phyloP scores from a whole-genome alignment of 192 early-diverging fungal species.

The Geranomyces michiganensis region DNA sequence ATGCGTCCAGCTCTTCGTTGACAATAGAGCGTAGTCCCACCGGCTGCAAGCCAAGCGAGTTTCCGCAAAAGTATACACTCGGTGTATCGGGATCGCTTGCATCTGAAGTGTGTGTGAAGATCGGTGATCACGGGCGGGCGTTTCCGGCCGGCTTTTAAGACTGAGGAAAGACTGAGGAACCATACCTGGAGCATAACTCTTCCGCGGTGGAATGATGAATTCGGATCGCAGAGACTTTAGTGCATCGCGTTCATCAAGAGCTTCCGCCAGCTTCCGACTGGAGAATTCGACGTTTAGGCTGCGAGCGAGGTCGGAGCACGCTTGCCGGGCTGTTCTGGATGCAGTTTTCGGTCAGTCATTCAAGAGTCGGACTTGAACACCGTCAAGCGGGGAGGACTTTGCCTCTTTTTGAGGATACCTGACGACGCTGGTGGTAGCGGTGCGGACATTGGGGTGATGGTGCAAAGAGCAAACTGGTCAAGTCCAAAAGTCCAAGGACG shows the following conservation, averaged over 20 bases:
- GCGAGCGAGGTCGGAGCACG: background rate
- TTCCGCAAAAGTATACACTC: conserved; percentile 85
- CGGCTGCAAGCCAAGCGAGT: conserved; percentile 91
- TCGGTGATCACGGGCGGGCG: background rate
- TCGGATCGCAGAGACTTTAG: conserved; percentile 64
- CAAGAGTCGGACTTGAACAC: too few relatives aligned
- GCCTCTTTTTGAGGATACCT: too few relatives aligned
- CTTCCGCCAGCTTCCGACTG: background rate
- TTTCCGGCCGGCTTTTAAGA: background rate
- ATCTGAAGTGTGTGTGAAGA: conserved; percentile 8
- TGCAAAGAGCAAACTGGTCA: too few relatives aligned
- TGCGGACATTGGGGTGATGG: too few relatives aligned
- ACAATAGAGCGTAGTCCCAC: conserved; percentile 64
- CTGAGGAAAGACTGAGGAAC: background rate
- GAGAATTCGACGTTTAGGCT: background rate
- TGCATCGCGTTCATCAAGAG: conserved; percentile 65
- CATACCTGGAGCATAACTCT: background rate
- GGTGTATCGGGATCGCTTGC: conserved; percentile 19
- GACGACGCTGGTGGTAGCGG: too few relatives aligned
- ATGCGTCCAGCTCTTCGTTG: conserved; percentile 89
- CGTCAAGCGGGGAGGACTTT: too few relatives aligned
- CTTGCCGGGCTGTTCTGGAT: too few relatives aligned
- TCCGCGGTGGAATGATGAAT: conserved; percentile 69
- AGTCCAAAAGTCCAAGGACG: too few relatives aligned
- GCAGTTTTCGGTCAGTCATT: too few relatives aligned